phyloP scores from a whole-genome alignment of 2,329 filamentous ascomycete genomes.

The Hypoxylon sp. region DNA sequence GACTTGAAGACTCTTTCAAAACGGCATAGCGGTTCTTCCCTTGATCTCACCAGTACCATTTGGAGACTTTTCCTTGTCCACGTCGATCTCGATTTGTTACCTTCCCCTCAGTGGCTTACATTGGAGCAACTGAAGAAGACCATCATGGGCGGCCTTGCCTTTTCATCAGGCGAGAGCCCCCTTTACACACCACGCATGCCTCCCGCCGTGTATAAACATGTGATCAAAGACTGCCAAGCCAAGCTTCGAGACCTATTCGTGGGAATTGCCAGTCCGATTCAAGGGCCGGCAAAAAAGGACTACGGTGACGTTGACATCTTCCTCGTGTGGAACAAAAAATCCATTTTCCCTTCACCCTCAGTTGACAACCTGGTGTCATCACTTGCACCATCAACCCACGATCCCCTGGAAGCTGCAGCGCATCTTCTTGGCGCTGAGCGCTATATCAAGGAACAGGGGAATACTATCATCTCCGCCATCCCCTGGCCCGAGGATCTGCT shows the following conservation, averaged over 20 bases:
- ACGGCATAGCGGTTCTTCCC: not conserved
- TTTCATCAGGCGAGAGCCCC: constrained; percentile 61
- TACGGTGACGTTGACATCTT: constrained; percentile 83
- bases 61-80: not conserved
- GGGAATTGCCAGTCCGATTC: constrained; percentile 72
- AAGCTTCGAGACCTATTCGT: constrained; percentile 67
- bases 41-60: not conserved
- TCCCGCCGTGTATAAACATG: constrained; percentile 66
- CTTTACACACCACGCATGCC: constrained; percentile 77
- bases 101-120: not conserved
- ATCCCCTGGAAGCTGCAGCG: constrained; percentile 54
- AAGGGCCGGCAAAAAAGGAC: constrained; percentile 76
- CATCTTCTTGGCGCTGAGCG: constrained; percentile 63
- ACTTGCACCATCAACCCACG: not conserved
- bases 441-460: constrained; percentile 50
- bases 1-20: not conserved
- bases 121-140: not conserved
- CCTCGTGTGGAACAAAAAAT: constrained; percentile 59
- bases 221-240: constrained; percentile 63
- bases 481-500: constrained; percentile 62
- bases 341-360: constrained; percentile 24
- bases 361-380: not conserved
- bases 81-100: not conserved
- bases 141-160: constrained; percentile 77
- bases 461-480: constrained; percentile 66